Base-by-base conservation (phyloP, 2,329 filamentous ascomycete species). In the Neonectria coccinea region DNA sequence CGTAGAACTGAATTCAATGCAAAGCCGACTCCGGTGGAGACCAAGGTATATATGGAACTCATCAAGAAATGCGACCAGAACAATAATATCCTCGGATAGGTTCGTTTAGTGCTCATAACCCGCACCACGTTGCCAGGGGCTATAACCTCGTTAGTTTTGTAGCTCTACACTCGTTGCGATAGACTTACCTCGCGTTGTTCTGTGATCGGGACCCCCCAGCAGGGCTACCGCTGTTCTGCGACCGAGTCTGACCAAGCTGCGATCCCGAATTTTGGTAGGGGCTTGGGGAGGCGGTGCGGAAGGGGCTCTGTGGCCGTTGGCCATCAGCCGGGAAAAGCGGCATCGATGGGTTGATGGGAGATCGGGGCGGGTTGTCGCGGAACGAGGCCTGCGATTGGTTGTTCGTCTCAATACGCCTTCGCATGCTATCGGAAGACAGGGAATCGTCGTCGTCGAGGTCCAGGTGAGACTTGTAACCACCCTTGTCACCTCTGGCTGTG, bases 401-500 rank as follows among this genome's bases (percentile, higher is more conserved):
- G 42, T 73, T 66, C 14, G 70, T 67, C 62, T 79, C 77, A 14
- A 73, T 69, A 10, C 79, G 78, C 55, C 79, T 77, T 31, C 77
- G 77, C 67, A 81, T 64, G 48, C 79, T 79, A 16, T 78, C 77
- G 12, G 79, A 80, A 3, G 79, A 76, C 59, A 82, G 66, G 0
- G 79, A 80, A 59, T 80, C 76, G 67, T 82, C 80, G 20, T 82
- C 81, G 39, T 82, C 81, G 31, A 81, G 72, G 64, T 82, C 76
- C 8, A 78, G 65, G 12, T 77, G 75, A n/a, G 72, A 71, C 54
- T 93, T 81, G 75, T 81, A 80, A 53, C 79, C 79, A 51, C 85
- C 85, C 57, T 92, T 92, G 76, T 97, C 94, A 62, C 94, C 94
- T 75, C 94, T 91, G 36, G 94, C 94, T 5, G 94, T 97, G 16